These are phyloP conservation scores for Globisporangium carolinianum DNA, from an alignment of 352 stramenopile genomes.

Conservation along the genomic window DNA sequence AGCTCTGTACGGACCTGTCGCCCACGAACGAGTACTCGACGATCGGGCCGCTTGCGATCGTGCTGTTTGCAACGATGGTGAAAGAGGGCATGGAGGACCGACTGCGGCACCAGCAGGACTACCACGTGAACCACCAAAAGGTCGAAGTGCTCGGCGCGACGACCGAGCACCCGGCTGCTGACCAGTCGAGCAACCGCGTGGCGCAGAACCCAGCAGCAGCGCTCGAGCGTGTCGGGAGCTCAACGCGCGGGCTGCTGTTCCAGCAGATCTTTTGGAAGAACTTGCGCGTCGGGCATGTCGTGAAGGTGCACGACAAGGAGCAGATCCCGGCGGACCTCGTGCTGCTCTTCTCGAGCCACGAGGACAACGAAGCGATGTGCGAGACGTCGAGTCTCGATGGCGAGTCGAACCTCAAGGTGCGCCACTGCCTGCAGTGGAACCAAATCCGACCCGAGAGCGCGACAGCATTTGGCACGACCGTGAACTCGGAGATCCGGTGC, in stretches of 20 bases:
- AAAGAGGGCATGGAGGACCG: constrained; percentile 83
- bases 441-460: constrained; percentile 25
- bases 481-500: constrained; percentile 65
- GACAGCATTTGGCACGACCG: constrained; percentile 37
- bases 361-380: constrained; percentile 64
- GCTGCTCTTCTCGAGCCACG: constrained; percentile 77
- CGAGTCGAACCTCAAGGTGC: constrained; percentile 80
- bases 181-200: constrained; percentile 13
- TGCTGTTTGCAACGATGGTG: constrained; percentile 77
- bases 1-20: constrained; percentile 86
- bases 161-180: constrained; percentile 6
- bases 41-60: constrained; percentile 67
- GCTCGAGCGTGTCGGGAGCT: not conserved
- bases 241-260: constrained; percentile 25
- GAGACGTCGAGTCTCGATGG: constrained; percentile 81
- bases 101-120: constrained; percentile 64
- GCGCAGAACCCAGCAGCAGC: constrained; percentile 1
- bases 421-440: constrained; percentile 55
- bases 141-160: constrained; percentile 38
- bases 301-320: constrained; percentile 84
- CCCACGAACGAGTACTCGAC: constrained; percentile 88
- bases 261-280: constrained; percentile 77
- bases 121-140: constrained; percentile 58
- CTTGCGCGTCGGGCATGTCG: constrained; percentile 80
- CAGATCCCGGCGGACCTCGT: constrained; percentile 91